These are phyloP conservation scores for Acorus calamus DNA, from an alignment of 106 monocot genomes.

Conservation along the genomic window DNA sequence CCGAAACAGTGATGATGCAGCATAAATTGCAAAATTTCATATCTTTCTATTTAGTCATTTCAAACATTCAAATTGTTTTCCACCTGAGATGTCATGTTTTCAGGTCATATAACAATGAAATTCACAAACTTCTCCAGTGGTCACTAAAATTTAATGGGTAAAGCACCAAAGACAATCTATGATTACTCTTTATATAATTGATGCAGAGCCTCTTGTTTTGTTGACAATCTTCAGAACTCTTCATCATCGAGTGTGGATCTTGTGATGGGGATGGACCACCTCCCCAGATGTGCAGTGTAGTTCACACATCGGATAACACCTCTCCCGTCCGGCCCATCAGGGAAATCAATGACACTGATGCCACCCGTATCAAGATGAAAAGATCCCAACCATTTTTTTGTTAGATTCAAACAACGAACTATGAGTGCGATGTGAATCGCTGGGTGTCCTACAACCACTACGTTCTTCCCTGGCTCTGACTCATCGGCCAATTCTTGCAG, in stretches of 20 bases:
- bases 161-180: too few species aligned
- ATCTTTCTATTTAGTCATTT: too few species aligned
- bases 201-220: too few species aligned
- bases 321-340: constrained; percentile 66
- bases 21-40: too few species aligned
- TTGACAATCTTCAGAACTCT: constrained; percentile 18
- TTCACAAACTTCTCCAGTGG: too few species aligned
- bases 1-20: too few species aligned
- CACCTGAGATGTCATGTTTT: too few species aligned
- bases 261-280: constrained; percentile 91
- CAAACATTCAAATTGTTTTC: too few species aligned
- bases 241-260: constrained; percentile 40
- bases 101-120: too few species aligned
- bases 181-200: too few species aligned
- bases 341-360: constrained; percentile 79
- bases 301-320: constrained; percentile 67
- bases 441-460: constrained; percentile 76
- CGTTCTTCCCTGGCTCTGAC: constrained; percentile 35
- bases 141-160: too few species aligned
- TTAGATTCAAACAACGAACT: constrained; percentile 51
- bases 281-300: constrained; percentile 82
- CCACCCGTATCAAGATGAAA: constrained; percentile 79
- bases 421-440: constrained; percentile 51
- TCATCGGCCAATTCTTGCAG: constrained; percentile 46
- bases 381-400: constrained; percentile 37